phyloP scores from a whole-genome alignment of 768 basidiomycete genomes.

The Lepiota venenata region DNA sequence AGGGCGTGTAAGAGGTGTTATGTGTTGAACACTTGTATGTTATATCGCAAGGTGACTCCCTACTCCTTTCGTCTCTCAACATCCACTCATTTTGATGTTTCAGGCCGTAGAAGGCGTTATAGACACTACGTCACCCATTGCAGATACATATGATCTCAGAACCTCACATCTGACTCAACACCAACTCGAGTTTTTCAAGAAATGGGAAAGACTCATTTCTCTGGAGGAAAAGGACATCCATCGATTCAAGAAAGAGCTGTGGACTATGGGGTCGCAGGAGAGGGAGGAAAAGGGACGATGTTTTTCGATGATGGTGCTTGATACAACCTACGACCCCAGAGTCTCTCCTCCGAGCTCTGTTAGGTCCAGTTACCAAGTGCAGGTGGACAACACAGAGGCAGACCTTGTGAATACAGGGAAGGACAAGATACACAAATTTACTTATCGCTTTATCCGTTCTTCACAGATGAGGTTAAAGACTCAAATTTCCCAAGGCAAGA shows the following conservation, averaged over 20 bases:
- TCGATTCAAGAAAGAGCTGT: constrained; percentile 86
- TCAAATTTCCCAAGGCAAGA: neutral
- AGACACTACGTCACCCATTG: constrained; percentile 43
- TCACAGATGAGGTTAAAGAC: constrained; percentile 1
- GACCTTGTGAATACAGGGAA: constrained; percentile 22
- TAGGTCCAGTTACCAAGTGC: constrained; percentile 3
- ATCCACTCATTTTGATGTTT: neutral
- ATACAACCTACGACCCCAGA: constrained; percentile 32
- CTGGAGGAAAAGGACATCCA: constrained; percentile 84
- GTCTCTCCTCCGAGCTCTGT: constrained; percentile 5
- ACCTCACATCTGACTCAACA: constrained; percentile 71
- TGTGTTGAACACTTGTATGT: constrained; percentile 83
- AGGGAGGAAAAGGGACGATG: constrained; percentile 83
- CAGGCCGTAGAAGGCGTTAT: constrained; percentile 8
- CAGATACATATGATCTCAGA: constrained; percentile 70
- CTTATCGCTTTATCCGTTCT: constrained; percentile 65
- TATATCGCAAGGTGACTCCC: constrained; percentile 72
- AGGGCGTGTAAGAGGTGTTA: constrained; percentile 80
- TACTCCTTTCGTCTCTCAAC: neutral
- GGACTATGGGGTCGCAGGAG: constrained; percentile 83
- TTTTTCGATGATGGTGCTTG: constrained; percentile 76
- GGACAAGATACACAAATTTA: constrained; percentile 72
- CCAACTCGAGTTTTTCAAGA: constrained; percentile 78
- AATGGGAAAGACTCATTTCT: constrained; percentile 86
- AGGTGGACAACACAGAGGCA: constrained; percentile 6